These are phyloP conservation scores for Taiozyma sp. DNA, from an alignment of 1,139 yeast genomes.

Conservation along the genomic window DNA sequence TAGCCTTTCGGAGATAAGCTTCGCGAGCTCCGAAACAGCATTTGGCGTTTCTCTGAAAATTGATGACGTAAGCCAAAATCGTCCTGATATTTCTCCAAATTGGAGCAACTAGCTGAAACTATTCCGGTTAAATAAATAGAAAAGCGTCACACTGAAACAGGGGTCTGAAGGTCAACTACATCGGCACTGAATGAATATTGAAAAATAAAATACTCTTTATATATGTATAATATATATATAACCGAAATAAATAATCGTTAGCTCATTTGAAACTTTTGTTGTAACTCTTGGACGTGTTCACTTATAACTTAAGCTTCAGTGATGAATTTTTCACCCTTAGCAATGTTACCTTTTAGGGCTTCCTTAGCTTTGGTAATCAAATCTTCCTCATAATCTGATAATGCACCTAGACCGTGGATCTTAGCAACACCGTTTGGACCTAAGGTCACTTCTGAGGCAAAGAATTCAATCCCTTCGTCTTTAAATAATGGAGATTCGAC, in stretches of 20 bases:
- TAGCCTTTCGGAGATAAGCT: too few relatives aligned
- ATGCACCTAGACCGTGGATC: constrained; percentile 58
- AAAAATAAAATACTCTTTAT: not conserved
- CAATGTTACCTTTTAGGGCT: constrained; percentile 70
- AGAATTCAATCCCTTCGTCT: constrained; percentile 83
- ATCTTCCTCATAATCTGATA: constrained; percentile 61
- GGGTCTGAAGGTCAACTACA: not conserved
- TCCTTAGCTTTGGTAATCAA: constrained; percentile 79
- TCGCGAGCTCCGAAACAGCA: too few relatives aligned
- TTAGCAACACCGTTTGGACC: constrained; percentile 88
- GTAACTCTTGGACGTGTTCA: not conserved
- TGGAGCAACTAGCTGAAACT: too few relatives aligned
- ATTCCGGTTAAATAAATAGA: not conserved
- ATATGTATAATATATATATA: not conserved
- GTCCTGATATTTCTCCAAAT: too few relatives aligned
- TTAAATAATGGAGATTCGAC: constrained; percentile 82
- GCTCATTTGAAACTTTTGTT: not conserved
- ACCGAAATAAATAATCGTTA: not conserved
- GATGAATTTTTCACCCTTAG: constrained; percentile 54
- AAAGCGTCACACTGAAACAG: too few relatives aligned
- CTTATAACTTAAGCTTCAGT: constrained; percentile 11
- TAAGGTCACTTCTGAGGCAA: constrained; percentile 87
- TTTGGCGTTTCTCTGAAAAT: too few relatives aligned
- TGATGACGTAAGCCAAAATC: not conserved
- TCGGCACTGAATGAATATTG: not conserved